phyloP scores from a whole-genome alignment of 2,329 filamentous ascomycete genomes.

The Trichoderma koningiopsis region DNA sequence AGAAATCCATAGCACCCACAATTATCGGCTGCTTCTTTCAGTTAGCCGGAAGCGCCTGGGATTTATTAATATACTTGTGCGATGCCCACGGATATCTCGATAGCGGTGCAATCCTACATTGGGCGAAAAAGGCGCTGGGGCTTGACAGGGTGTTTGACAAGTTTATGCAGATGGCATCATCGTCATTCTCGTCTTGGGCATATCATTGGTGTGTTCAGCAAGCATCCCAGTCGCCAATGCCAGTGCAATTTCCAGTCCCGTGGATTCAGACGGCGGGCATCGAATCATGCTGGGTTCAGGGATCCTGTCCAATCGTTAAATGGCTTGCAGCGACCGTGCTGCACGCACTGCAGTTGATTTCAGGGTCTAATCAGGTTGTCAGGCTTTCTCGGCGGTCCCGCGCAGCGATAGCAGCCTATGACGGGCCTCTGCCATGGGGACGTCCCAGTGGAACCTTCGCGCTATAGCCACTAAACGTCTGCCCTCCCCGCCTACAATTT shows the following conservation, averaged over 20 bases:
- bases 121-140: neutral
- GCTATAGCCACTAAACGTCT: neutral
- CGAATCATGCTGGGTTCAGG: neutral
- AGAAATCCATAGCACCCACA: neutral
- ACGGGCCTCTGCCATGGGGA: neutral
- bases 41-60: neutral
- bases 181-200: neutral
- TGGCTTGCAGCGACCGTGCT: slow-evolving; percentile 17
- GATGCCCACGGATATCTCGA: neutral
- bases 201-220: neutral
- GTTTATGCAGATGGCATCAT: neutral
- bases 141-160: neutral
- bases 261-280: neutral
- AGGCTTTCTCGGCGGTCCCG: slow-evolving; percentile 6
- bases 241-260: neutral
- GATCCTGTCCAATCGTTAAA: slow-evolving; percentile 1
- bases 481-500: neutral
- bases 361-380: neutral
- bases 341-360: slow-evolving; percentile 6
- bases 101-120: neutral
- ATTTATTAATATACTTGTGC: neutral
- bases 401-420: slow-evolving; percentile 2
- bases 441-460: slow-evolving; percentile 1
- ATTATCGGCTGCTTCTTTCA: neutral
- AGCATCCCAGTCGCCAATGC: neutral